Percentiles rank a stretch among this genome's conserved stretches.
Conservation (phyloP, 2,329 filamentous ascomycete species). For the Clonostachys solani region DNA sequence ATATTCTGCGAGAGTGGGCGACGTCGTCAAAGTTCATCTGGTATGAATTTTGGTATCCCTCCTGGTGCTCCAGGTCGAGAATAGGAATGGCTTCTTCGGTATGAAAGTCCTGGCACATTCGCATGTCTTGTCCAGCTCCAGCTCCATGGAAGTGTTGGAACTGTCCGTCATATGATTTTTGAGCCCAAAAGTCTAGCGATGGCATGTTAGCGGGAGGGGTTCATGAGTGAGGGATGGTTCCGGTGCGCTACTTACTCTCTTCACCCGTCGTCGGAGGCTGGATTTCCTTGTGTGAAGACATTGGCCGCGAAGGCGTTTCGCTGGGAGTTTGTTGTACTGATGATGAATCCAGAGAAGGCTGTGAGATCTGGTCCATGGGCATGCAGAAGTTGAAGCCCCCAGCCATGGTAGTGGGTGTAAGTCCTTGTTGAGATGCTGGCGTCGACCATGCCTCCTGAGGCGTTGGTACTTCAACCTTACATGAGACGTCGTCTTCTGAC, state of each 20-base stretch:
- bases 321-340: neutral
- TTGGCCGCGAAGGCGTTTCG: conserved; percentile 1
- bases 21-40: conserved; percentile 44
- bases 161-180: conserved; percentile 53
- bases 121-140: conserved; percentile 39
- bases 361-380: neutral
- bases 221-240: neutral
- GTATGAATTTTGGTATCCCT: conserved; percentile 23
- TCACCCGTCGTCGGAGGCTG: conserved; percentile 1
- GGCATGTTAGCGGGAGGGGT: neutral
- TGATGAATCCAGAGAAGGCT: neutral
- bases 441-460: conserved; percentile 1
- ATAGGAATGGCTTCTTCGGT: conserved; percentile 60
- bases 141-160: conserved; percentile 47
- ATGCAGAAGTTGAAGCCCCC: neutral
- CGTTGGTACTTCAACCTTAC: neutral
- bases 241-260: neutral
- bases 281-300: conserved; percentile 3
- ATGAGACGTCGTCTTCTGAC: conserved; percentile 1
- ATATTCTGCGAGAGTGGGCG: conserved; percentile 59
- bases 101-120: conserved; percentile 58
- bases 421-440: neutral
- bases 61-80: conserved; percentile 43
- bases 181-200: conserved; percentile 33
- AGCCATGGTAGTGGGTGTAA: neutral